Evolutionary conservation across 129 eudicot genomes (phyloP), one percentile per base, ranked within the genome.

Genomic region (Gnaphalium uliginosum): DNA sequence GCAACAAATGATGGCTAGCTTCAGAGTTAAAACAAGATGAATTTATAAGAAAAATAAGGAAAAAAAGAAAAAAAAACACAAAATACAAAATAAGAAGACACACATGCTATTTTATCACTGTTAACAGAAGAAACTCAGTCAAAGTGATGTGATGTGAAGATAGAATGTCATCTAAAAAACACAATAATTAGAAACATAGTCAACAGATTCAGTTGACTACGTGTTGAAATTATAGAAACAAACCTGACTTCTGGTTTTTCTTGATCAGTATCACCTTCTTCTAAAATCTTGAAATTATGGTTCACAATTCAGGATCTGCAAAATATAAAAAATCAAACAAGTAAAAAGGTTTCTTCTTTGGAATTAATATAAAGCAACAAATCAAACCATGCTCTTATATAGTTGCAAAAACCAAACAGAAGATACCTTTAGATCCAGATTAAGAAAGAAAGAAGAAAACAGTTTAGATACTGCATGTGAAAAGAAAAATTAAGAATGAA

Each of bases 61-160:
- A 24, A 64, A 41, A 25, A 13, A 19, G 4, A 39, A 6, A 59
- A n/a, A 15, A 0, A 37, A 24, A 39, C 24, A 56, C 5, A 59
- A 35, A 35, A 4, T 13, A 63, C 21, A 29, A 61, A 27, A 54
- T 33, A 33, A 68, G 53, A 33, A 18, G 13, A 51, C 54, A 64
- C 13, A 51, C 65, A 64, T 50, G 62, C 4, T 60, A 62, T 21
- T 25, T 18, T 17, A 15, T 70, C 58, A 73, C 68, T 57, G 35
- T 25, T 6, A 6, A 24, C 53, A 48, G 53, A 69, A 68, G 41
- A 77, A 57, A 68, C 57, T 6, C 29, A 68, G 68, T 68, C 69
- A 68, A 57, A 77, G 60, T 67, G 69, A 77, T 68, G 58, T 25
- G 68, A 35, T 76, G 30, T 67, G 56, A 76, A 23, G 26, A 76